Base-by-base conservation (phyloP, 2,329 filamentous ascomycete species). In the Colletotrichum shisoi region DNA sequence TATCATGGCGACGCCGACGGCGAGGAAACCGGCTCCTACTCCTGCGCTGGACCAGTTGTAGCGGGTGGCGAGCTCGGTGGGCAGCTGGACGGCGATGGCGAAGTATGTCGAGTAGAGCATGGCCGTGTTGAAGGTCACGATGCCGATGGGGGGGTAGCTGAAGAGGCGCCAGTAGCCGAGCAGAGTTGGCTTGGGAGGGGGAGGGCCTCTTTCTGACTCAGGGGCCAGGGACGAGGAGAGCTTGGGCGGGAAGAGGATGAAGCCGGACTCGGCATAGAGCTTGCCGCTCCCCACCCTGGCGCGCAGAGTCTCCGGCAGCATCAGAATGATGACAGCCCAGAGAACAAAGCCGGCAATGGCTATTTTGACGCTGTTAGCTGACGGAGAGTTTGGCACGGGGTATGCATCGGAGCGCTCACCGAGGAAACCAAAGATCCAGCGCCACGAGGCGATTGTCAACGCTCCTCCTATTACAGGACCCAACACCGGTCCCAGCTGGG, bases 291-390 rank as follows among this genome's bases (percentile, higher is more conserved):
- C 81, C 2, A 82, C 81, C 2, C 79, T 72, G 5, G 76, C 75
- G 31, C 81, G 77, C 9, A 83, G 73, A 2, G 81, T 83, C 69
- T 83, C 81, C 0, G 81, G 81, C 7, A 83, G 78, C 62, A 75
- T 76, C 59, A 82, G 69, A 21, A 75, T 34, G 53, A 75, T 71
- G 37, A 71, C 12, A 11, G 73, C 42, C 70, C 67, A 74, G 21
- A 80, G 73, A 3, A 73, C 27, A 71, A 76, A 67, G 68, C 75
- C 72, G 13, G 69, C 64, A 15, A 76, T 74, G 11, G 73, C 77
- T 75, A 56, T 31, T 34, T 17, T n/a, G 5, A 51, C 66, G 34
- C 62, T 72, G 11, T 67, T 3, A 67, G 61, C 15, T 13, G 11
- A 24, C 8, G 45, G 11, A 8, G 12, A 9, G 4, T 24, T 19